Percentiles rank a stretch among this genome's conserved stretches.
Evolutionary conservation across 2,329 filamentous ascomycete genomes (phyloP).

Genomic region (Fusarium chaquense): DNA sequence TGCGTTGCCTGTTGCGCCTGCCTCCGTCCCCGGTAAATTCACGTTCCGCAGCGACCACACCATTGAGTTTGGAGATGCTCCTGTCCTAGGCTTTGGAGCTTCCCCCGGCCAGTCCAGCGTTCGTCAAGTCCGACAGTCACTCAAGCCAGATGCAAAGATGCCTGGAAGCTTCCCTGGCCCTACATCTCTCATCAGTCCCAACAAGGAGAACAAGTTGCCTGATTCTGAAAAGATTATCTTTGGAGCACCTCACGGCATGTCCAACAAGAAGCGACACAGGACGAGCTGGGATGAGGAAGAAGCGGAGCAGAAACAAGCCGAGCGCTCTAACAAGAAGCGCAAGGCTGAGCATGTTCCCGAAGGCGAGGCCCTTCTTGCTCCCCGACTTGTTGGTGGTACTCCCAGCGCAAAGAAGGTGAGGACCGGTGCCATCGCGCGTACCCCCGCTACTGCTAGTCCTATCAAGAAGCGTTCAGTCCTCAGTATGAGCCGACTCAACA

Average conservation of each 20-base stretch:
- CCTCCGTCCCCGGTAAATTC: conserved; percentile 68
- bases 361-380: conserved; percentile 65
- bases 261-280: conserved; percentile 75
- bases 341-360: conserved; percentile 63
- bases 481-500: conserved; percentile 70
- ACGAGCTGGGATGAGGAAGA: conserved; percentile 68
- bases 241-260: conserved; percentile 71
- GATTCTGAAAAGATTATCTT: conserved; percentile 52
- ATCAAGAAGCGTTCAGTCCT: conserved; percentile 65
- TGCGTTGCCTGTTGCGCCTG: conserved; percentile 36
- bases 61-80: conserved; percentile 66
- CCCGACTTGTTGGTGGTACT: conserved; percentile 57
- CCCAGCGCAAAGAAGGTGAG: conserved; percentile 55
- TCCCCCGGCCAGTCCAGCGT: conserved; percentile 71
- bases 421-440: conserved; percentile 31
- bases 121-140: conserved; percentile 69
- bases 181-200: conserved; percentile 52
- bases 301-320: conserved; percentile 60
- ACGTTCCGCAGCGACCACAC: conserved; percentile 76
- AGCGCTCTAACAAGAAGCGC: conserved; percentile 70
- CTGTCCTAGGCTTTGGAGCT: conserved; percentile 66
- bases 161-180: conserved; percentile 67
- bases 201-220: conserved; percentile 68
- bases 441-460: conserved; percentile 55
- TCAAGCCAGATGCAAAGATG: conserved; percentile 59